These are phyloP conservation scores for Phytomonas sp. DNA, from an alignment of 208 protist genomes.

Conservation along the genomic window DNA sequence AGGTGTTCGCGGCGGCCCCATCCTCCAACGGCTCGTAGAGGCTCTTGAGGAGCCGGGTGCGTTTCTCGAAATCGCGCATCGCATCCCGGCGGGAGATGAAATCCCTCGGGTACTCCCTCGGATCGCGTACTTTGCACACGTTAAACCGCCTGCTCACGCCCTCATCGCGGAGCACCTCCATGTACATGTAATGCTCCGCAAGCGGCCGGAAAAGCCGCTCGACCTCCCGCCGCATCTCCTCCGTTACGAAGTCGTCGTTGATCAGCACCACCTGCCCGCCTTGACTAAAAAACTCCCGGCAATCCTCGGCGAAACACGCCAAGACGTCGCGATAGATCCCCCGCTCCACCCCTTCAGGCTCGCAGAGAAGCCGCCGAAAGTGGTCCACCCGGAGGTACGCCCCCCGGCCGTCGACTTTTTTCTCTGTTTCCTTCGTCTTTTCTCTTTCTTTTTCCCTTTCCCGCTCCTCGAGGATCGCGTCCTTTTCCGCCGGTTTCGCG, in stretches of 20 bases:
- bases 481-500: too few species aligned
- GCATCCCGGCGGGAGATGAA: slow-evolving; percentile 22
- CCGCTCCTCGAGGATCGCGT: too few species aligned
- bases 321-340: slow-evolving; percentile 61
- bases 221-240: slow-evolving; percentile 61
- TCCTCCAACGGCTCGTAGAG: slow-evolving; percentile 48
- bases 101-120: slow-evolving; percentile 48
- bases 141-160: slow-evolving; percentile 41
- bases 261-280: slow-evolving; percentile 79
- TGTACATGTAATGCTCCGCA: slow-evolving; percentile 55
- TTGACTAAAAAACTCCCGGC: slow-evolving; percentile 53
- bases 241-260: slow-evolving; percentile 81
- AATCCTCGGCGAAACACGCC: slow-evolving; percentile 45
- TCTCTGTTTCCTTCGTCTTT: too few species aligned
- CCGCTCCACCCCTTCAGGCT: slow-evolving; percentile 44
- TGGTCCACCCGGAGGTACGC: slow-evolving; percentile 42
- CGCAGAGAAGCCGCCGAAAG: slow-evolving; percentile 45
- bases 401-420: not conserved
- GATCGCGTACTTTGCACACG: slow-evolving; percentile 54
- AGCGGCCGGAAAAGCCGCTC: slow-evolving; percentile 50
- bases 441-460: too few species aligned
- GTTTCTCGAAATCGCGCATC: slow-evolving; percentile 41
- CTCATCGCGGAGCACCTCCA: slow-evolving; percentile 68
- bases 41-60: slow-evolving; percentile 35
- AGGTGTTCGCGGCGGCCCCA: slow-evolving; percentile 6